Evolutionary conservation across 2,329 filamentous ascomycete species (phyloP).

Genomic region (Phialemoniopsis sp.): DNA sequence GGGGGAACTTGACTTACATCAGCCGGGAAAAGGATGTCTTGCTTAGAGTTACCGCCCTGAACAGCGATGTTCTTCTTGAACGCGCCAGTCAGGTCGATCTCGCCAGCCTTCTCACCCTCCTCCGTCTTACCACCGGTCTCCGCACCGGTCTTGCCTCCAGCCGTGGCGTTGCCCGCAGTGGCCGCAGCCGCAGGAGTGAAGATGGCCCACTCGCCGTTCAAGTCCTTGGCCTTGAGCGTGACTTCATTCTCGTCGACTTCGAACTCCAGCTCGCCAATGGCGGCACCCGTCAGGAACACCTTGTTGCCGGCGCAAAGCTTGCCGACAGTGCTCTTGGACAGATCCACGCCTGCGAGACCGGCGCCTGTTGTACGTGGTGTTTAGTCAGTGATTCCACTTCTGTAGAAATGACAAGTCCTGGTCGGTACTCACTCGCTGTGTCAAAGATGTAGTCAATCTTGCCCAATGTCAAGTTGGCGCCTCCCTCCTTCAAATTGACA

Average conservation of each 20-base stretch:
- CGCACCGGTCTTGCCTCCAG: too few relatives aligned
- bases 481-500: conserved; percentile 24
- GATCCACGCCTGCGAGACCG: too few relatives aligned
- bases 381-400: too few relatives aligned
- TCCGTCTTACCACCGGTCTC: conserved; percentile 1
- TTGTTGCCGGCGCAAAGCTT: conserved; percentile 27
- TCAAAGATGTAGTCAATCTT: conserved; percentile 35
- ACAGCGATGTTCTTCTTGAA: conserved; percentile 23
- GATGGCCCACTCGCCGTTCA: conserved; percentile 26
- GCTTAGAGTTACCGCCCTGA: conserved; percentile 23
- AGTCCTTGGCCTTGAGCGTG: conserved; percentile 19
- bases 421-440: conserved; percentile 21
- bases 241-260: conserved; percentile 36
- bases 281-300: conserved; percentile 27
- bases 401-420: too few relatives aligned
- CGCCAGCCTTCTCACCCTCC: conserved; percentile 16
- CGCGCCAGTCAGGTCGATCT: conserved; percentile 21
- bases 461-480: conserved; percentile 23
- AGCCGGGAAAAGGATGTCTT: conserved; percentile 24
- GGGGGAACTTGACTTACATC: conserved; percentile 20
- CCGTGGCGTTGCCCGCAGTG: conserved; percentile 3
- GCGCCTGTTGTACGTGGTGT: too few relatives aligned
- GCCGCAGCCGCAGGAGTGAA: conserved; percentile 22
- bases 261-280: conserved; percentile 29
- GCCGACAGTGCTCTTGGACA: conserved; percentile 13